Evolutionary conservation across 225 moss, liverwort and hornwort species (phyloP).

Genomic region (Bryum argenteum): DNA sequence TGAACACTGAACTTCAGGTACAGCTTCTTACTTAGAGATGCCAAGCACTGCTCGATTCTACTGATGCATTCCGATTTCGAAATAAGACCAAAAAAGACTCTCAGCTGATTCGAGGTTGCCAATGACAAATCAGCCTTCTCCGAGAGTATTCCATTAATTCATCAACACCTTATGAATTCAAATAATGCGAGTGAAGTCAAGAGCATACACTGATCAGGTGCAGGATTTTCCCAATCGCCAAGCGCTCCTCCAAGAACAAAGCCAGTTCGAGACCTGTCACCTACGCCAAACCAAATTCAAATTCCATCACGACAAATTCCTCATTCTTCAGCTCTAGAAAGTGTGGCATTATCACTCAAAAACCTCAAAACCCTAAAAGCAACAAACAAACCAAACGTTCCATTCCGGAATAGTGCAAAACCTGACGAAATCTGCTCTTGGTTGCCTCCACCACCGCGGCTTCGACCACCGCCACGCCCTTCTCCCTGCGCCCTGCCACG

Average conservation of each 20-base stretch:
- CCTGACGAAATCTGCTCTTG: constrained; percentile 35
- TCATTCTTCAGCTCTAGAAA: constrained; percentile 9
- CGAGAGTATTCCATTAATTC: neutral
- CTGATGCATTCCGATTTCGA: constrained; percentile 15
- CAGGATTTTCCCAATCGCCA: constrained; percentile 47
- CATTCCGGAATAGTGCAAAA: constrained; percentile 22
- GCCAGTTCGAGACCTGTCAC: constrained; percentile 36
- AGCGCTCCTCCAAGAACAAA: constrained; percentile 56
- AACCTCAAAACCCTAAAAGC: constrained; percentile 27
- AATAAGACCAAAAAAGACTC: neutral
- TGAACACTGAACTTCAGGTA: constrained; percentile 5
- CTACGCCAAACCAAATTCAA: constrained; percentile 41
- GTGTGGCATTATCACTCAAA: neutral
- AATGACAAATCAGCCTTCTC: too few species aligned
- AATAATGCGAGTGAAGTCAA: constrained; percentile 9
- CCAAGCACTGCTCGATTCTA: constrained; percentile 2
- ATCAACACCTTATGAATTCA: neutral
- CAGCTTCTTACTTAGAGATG: neutral
- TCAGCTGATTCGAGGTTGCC: neutral
- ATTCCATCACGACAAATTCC: constrained; percentile 16
- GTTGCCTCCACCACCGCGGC: constrained; percentile 35
- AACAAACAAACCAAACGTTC: neutral
- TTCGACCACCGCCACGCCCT: constrained; percentile 39
- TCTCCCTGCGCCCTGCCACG: constrained; percentile 46
- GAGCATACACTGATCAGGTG: constrained; percentile 44